Conservation (phyloP, 2,329 filamentous ascomycete genomes). For the Paramyrothecium roridum region DNA sequence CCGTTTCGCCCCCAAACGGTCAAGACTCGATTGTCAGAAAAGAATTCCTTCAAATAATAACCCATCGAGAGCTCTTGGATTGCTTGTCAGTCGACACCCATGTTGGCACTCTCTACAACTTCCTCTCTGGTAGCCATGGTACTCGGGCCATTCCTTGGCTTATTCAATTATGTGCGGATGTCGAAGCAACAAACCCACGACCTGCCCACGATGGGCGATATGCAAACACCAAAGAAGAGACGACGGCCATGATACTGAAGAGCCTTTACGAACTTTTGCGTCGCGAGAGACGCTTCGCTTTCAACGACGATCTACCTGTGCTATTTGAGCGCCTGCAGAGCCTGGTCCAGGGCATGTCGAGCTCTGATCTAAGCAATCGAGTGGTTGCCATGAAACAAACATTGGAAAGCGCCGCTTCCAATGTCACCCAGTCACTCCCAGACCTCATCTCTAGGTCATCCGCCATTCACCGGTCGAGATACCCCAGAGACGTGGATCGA, state of each 20-base stretch:
- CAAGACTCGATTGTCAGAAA: not conserved
- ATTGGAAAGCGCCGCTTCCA: not conserved
- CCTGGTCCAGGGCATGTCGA: not conserved
- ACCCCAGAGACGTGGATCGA: not conserved
- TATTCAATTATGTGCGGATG: not conserved
- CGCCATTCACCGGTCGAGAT: not conserved
- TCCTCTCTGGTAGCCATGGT: slow-evolving; percentile 26
- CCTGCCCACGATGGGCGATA: not conserved
- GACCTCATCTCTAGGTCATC: not conserved
- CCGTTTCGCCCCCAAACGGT: not conserved
- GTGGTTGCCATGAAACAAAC: not conserved
- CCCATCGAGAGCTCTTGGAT: slow-evolving; percentile 23
- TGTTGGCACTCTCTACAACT: slow-evolving; percentile 25
- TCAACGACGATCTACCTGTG: not conserved
- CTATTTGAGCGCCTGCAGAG: not conserved
- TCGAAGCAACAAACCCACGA: not conserved
- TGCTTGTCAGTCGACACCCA: slow-evolving; percentile 31
- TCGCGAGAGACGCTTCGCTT: not conserved
- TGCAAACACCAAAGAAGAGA: not conserved
- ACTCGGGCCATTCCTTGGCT: slow-evolving; percentile 20
- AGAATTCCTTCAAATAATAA: slow-evolving; percentile 25
- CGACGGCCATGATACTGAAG: not conserved
- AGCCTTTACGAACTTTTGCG: not conserved
- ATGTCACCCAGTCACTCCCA: not conserved
- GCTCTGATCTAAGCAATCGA: not conserved